These are phyloP conservation scores for Porphyra umbilicalis DNA, from an alignment of 31 red algal genomes.

Conservation along the genomic window DNA sequence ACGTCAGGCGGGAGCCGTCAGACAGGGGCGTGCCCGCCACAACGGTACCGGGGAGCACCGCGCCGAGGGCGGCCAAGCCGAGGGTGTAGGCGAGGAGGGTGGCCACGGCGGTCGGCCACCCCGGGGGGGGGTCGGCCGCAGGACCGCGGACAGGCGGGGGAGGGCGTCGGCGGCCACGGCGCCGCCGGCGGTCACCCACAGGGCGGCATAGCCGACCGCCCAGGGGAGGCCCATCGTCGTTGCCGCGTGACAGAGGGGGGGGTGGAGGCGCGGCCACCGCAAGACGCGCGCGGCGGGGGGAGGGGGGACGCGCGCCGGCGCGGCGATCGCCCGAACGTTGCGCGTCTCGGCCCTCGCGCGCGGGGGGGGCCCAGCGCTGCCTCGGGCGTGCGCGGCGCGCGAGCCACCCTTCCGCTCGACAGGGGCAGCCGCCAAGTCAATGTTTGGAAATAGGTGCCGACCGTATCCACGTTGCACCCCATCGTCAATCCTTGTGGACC, in stretches of 20 bases:
- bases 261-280: background rate
- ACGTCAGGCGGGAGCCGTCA: constrained; percentile 63
- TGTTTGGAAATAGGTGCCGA: too few species aligned
- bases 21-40: constrained; percentile 32
- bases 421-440: too few species aligned
- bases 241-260: background rate
- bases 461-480: too few species aligned
- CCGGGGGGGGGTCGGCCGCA: background rate
- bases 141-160: background rate
- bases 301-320: too few species aligned
- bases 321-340: too few species aligned
- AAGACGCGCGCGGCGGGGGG: too few species aligned
- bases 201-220: background rate
- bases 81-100: constrained; percentile 32
- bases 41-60: constrained; percentile 59
- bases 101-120: background rate
- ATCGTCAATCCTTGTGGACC: too few species aligned
- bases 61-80: constrained; percentile 32
- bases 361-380: too few species aligned
- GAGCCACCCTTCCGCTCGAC: too few species aligned
- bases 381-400: too few species aligned
- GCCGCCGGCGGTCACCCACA: background rate
- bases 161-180: background rate
- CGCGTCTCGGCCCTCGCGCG: too few species aligned
- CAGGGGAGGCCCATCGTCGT: background rate